Conservation (phyloP, 1,284 basidiomycete species). For the Taiwanofungus camphoratus region DNA sequence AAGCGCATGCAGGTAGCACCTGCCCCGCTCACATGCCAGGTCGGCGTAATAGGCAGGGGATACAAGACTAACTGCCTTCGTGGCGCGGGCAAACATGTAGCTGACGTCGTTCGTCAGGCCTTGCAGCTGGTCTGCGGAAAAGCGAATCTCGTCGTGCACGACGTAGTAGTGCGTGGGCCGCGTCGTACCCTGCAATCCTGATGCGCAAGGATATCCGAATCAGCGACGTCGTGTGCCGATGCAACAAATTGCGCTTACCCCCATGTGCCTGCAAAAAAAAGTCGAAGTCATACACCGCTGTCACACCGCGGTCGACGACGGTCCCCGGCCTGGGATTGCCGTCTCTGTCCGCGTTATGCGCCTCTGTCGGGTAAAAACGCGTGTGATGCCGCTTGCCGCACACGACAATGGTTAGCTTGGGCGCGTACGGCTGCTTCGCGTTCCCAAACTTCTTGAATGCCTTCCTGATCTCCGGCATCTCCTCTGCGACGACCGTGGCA, state of each 20-base stretch:
- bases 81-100: constrained; percentile 75
- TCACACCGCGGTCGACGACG: constrained; percentile 64
- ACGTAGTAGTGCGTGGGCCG: constrained; percentile 75
- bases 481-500: constrained; percentile 54
- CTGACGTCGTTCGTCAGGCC: constrained; percentile 51
- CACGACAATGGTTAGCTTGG: constrained; percentile 70
- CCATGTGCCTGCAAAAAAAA: constrained; percentile 72
- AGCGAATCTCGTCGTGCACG: constrained; percentile 66
- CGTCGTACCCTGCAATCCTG: constrained; percentile 43
- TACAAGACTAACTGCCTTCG: constrained; percentile 74
- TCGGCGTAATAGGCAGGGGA: constrained; percentile 75
- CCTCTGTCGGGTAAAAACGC: constrained; percentile 69
- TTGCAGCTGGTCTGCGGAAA: constrained; percentile 65
- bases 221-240: neutral
- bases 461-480: constrained; percentile 56
- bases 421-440: constrained; percentile 44
- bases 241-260: constrained; percentile 20
- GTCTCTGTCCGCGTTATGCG: constrained; percentile 45
- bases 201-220: neutral
- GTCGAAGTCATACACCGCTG: constrained; percentile 68
- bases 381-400: constrained; percentile 83
- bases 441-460: constrained; percentile 53
- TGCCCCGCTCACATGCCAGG: constrained; percentile 70
- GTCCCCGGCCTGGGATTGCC: constrained; percentile 72
- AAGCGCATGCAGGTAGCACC: constrained; percentile 67